Evolutionary conservation across 2,329 filamentous ascomycete species (phyloP).

Genomic region (Diaporthe destruens): DNA sequence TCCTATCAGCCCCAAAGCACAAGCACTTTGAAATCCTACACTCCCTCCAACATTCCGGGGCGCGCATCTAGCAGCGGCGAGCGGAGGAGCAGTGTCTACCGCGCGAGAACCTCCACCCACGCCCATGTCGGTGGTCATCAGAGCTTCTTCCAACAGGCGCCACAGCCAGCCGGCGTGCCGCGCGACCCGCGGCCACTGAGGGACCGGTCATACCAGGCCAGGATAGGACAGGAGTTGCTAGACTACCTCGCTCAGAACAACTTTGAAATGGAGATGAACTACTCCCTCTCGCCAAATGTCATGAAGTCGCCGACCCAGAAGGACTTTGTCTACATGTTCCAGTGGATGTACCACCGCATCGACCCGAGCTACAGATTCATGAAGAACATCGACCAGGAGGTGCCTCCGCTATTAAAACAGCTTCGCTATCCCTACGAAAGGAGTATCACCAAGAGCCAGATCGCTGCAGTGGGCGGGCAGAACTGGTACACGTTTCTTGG

Average conservation of each 20-base stretch:
- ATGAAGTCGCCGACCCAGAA: constrained; percentile 97
- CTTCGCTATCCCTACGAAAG: constrained; percentile 95
- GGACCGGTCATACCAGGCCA: constrained; percentile 82
- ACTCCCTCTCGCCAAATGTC: constrained; percentile 89
- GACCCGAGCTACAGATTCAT: constrained; percentile 94
- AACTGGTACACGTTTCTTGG: constrained; percentile 98
- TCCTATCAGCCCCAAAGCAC: constrained; percentile 77
- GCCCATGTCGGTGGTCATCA: constrained; percentile 80
- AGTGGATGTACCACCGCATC: constrained; percentile 96
- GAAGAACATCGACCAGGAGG: constrained; percentile 95
- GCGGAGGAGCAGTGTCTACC: constrained; percentile 86
- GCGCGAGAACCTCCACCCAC: constrained; percentile 74
- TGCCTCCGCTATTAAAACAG: constrained; percentile 92
- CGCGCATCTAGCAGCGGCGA: constrained; percentile 66
- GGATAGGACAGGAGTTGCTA: constrained; percentile 88
- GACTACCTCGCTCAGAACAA: constrained; percentile 95
- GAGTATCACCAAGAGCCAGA: constrained; percentile 95
- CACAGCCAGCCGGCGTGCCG: constrained; percentile 83
- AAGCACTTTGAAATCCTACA: constrained; percentile 77
- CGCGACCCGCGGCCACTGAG: constrained; percentile 88
- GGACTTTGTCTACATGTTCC: constrained; percentile 97
- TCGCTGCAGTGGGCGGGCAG: constrained; percentile 93
- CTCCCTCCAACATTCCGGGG: constrained; percentile 63
- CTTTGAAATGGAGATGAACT: constrained; percentile 98
- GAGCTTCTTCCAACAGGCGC: constrained; percentile 93